phyloP scores from a whole-genome alignment of 108 stramenopile species.

The Nitzschia sp. region DNA sequence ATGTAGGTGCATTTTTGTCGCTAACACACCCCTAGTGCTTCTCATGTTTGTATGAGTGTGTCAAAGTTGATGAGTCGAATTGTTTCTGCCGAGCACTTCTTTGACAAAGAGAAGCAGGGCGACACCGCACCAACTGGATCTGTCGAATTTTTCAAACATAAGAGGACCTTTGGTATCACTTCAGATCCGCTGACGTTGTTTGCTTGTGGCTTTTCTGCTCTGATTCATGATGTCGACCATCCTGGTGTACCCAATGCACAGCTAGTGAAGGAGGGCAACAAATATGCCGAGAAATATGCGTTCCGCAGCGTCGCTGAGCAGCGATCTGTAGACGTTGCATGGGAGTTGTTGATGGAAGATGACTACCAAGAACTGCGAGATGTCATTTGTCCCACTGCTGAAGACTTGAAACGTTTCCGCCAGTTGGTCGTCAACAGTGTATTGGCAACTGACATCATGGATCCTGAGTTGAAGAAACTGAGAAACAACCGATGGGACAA shows the following conservation, averaged over 20 bases:
- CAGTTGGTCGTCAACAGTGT: slow-evolving; percentile 10
- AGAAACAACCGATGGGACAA: slow-evolving; percentile 6
- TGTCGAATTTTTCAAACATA: neutral
- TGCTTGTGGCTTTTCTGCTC: slow-evolving; percentile 16
- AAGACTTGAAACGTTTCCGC: slow-evolving; percentile 2
- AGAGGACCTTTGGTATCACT: slow-evolving; percentile 2
- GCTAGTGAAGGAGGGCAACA: neutral
- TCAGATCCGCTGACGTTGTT: slow-evolving; percentile 7
- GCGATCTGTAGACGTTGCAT: slow-evolving; percentile 1
- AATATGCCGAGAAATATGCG: neutral
- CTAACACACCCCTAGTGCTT: slow-evolving; percentile 27
- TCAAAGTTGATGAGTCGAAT: slow-evolving; percentile 28
- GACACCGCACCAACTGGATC: neutral
- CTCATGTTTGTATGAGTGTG: slow-evolving; percentile 19
- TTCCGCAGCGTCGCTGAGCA: slow-evolving; percentile 3
- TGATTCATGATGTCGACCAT: slow-evolving; percentile 15
- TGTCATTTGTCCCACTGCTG: neutral
- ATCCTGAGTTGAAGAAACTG: neutral
- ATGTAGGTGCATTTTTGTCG: neutral
- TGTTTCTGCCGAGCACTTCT: neutral
- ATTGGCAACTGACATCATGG: slow-evolving; percentile 12
- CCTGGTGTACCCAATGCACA: slow-evolving; percentile 3
- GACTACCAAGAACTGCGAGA: neutral
- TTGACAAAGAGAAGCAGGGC: neutral
- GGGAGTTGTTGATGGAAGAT: neutral